phyloP scores from a whole-genome alignment of 2,329 filamentous ascomycete species.

The Cercospora zeae-maydis region DNA sequence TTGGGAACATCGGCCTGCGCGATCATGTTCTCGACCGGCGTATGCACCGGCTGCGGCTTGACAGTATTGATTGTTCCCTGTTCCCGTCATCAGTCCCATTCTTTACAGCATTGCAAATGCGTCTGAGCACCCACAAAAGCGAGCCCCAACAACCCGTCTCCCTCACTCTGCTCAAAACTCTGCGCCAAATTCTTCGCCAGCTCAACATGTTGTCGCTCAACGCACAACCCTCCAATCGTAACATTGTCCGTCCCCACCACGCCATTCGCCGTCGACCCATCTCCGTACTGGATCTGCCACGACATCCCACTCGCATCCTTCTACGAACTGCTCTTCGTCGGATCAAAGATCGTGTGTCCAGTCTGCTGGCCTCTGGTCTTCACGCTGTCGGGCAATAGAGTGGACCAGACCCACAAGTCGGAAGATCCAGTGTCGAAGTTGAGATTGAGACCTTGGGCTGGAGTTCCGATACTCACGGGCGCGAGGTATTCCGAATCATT shows the following conservation, averaged over 20 bases:
- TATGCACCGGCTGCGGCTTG: slow-evolving; percentile 52
- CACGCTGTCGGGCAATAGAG: slow-evolving; percentile 26
- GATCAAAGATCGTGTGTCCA: slow-evolving; percentile 57
- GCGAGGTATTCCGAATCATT: slow-evolving; percentile 66
- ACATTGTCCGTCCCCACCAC: slow-evolving; percentile 62
- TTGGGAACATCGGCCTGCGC: slow-evolving; percentile 53
- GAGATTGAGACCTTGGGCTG: slow-evolving; percentile 56
- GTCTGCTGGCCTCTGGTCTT: slow-evolving; percentile 32
- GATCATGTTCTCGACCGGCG: slow-evolving; percentile 69
- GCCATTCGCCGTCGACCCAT: slow-evolving; percentile 64
- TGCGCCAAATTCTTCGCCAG: slow-evolving; percentile 58
- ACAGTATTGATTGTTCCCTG: slow-evolving; percentile 35
- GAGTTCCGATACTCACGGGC: slow-evolving; percentile 62
- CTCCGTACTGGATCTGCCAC: slow-evolving; percentile 67
- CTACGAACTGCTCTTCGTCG: slow-evolving; percentile 60
- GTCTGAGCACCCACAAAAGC: slow-evolving; percentile 53
- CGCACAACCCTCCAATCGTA: slow-evolving; percentile 57
- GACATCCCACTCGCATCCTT: slow-evolving; percentile 47
- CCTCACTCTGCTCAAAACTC: slow-evolving; percentile 54
- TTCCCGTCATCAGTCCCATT: slow-evolving; percentile 43
- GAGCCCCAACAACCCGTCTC: slow-evolving; percentile 65
- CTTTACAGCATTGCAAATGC: slow-evolving; percentile 32
- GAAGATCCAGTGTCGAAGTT: slow-evolving; percentile 70
- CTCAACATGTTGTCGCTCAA: slow-evolving; percentile 63
- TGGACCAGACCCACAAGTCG: slow-evolving; percentile 57